Base-by-base conservation (phyloP, 2,329 filamentous ascomycete species). In the Tympanopsis confertula region DNA sequence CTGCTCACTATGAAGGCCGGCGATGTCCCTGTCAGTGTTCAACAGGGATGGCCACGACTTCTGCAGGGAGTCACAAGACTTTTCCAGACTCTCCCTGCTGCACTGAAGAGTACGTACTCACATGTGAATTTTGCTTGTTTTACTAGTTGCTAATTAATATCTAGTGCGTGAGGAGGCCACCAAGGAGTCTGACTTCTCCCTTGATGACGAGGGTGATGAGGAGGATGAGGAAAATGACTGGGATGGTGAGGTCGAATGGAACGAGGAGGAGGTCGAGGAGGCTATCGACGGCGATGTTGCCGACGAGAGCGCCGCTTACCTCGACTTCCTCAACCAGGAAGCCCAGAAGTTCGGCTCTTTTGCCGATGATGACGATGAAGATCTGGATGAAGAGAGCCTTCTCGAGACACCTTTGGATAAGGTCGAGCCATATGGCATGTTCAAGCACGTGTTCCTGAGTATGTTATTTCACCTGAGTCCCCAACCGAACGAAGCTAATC, bases 281-380 rank as follows among this genome's bases (percentile, higher is more conserved):
- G 84, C 86, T 44, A 74, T 74, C 38, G 51, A 62, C 13, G 59
- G 57, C 3, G 82, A 94, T 43, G 71, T 78, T 50, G 84, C 87
- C 52, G 89, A 95, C 50, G 89, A 96, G 61, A 91, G 86, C 56
- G 82, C 84, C 18, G 86, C 89, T 4, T 98, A 98, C 56, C 74
- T 98, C 35, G 88, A 96, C 47, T 98, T 98, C 66, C 63, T 98
- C 19, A 93, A 89, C 49, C 84, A 93, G 56, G 89, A 96, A 68
- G 86, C 87, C 12, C 80, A 86, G 50, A 93, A 91, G 56, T 89
- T 91, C 57, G 78, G 81, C 44, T 73, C 78, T 14, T 70, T 81
- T 19, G 69, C 73, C 20, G 57, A 59, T 14, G 71, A 74, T 13
- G 77, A 80, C 15, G 84, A 88, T 19, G 87, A 94, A 39, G 88